These are phyloP conservation scores for Gloeostereum incarnatum DNA, from an alignment of 768 basidiomycete species.

Conservation along the genomic window DNA sequence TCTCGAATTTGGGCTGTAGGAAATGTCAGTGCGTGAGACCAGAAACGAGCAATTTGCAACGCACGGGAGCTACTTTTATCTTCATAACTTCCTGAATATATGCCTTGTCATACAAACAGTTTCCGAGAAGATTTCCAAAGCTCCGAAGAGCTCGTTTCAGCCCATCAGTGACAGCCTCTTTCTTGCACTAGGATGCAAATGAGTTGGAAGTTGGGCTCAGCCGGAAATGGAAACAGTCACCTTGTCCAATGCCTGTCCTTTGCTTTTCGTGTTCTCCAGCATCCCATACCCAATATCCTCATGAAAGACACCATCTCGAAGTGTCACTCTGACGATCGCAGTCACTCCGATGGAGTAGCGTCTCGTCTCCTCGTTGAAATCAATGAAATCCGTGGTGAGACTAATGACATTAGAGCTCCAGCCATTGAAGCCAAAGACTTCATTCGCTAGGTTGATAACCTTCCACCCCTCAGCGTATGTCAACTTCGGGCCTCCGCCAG, in stretches of 20 bases:
- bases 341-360: constrained; percentile 70
- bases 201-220: constrained; percentile 1
- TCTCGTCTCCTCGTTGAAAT: constrained; percentile 58
- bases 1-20: constrained; percentile 57
- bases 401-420: constrained; percentile 80
- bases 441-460: constrained; percentile 95
- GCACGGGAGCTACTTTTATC: constrained; percentile 75
- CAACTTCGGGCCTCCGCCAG: constrained; percentile 77
- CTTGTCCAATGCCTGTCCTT: constrained; percentile 86
- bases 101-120: constrained; percentile 94
- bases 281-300: constrained; percentile 93
- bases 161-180: constrained; percentile 94
- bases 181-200: constrained; percentile 68
- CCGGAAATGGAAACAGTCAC: constrained; percentile 25
- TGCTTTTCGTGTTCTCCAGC: constrained; percentile 77
- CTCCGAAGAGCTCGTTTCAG: constrained; percentile 85
- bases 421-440: constrained; percentile 97
- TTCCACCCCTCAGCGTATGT: constrained; percentile 98
- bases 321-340: constrained; percentile 78
- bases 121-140: constrained; percentile 92
- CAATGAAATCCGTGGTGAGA: constrained; percentile 71
- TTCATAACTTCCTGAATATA: constrained; percentile 81
- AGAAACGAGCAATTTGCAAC: constrained; percentile 18
- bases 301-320: constrained; percentile 82
- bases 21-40: background rate